Evolutionary conservation across 2,329 filamentous ascomycete genomes (phyloP), one percentile per base, ranked within the genome.

Genomic region (Colletotrichum tropicale): DNA sequence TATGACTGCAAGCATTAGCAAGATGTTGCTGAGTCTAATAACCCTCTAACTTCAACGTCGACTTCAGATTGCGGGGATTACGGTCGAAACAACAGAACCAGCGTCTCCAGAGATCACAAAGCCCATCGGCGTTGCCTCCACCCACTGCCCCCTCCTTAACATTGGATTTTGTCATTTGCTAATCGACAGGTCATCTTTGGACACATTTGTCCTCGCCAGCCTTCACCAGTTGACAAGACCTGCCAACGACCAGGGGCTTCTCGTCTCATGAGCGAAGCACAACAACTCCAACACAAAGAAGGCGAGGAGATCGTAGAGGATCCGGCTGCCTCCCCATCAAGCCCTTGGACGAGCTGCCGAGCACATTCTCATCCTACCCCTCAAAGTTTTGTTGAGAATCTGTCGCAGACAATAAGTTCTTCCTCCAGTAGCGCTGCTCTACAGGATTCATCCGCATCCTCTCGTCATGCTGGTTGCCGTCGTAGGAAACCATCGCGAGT

Each of bases 191-290:
- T 32, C 30, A 61, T 30, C 5, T 26, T 56, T 36, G 16, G 61
- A 64, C n/a, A 38, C 16, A 43, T 43, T 30, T 3, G 36, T 21
- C 21, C 10, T 28, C 34, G 56, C 38, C 73, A 26, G 73, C 15
- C 28, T 43, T 68, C 55, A 68, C 62, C 69, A 68, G 56, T 75
- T 75, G 73, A 75, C 64, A 73, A 68, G 43, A 26, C 28, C 62
- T 68, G 73, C 56, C 70, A 75, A 48, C 6, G 21, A 12, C 36
- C 32, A 32, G 48, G 26, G 24, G 26, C 28, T 61, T 43, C 24
- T 30, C 8, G 9, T 15, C 5, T 34, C n/a, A 56, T 9, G 30
- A 32, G 32, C 24, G 26, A 34, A 36, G 8, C 30, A 13, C 28
- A 9, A 15, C 26, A 34, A 43, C 30, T 30, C 9, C 6, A 56